Evolutionary conservation across 2,329 filamentous ascomycete species (phyloP).

Genomic region (Aspergillus sp.): DNA sequence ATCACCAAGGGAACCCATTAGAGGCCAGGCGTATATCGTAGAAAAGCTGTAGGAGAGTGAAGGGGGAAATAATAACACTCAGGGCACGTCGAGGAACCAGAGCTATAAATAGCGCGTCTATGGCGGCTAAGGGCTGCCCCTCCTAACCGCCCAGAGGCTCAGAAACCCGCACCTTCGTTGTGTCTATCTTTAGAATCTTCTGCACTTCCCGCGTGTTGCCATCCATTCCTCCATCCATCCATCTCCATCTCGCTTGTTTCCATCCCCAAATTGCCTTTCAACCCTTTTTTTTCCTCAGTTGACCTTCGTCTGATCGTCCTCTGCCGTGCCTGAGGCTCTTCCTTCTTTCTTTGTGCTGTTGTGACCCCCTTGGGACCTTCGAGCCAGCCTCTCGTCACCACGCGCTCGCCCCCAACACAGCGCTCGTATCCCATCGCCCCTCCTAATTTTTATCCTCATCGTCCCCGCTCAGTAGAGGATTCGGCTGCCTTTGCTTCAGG

Average conservation of each 20-base stretch:
- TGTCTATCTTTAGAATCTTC: conserved; percentile 35
- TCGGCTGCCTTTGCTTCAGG: neutral
- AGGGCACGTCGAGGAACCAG: neutral
- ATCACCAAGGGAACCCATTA: no score
- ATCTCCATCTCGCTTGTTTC: conserved; percentile 9
- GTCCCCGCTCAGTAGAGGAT: neutral
- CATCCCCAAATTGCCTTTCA: conserved; percentile 13
- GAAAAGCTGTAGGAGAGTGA: neutral
- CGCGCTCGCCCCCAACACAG: conserved; percentile 1
- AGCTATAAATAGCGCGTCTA: conserved; percentile 6
- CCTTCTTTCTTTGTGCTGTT: neutral
- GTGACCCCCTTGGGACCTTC: neutral
- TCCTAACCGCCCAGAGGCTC: neutral
- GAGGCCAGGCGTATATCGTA: neutral
- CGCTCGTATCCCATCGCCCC: neutral
- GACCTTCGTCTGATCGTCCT: neutral
- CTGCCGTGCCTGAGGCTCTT: neutral
- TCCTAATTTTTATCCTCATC: neutral
- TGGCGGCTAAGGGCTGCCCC: neutral
- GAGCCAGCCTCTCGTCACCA: neutral
- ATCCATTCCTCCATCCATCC: conserved; percentile 18
- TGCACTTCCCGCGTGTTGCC: conserved; percentile 27
- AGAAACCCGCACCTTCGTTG: conserved; percentile 1
- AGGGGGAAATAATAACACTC: neutral
- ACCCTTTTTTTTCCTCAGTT: conserved; percentile 4